Base-by-base conservation (phyloP, 345 rosid genomes). In the Durio zibethinus region DNA sequence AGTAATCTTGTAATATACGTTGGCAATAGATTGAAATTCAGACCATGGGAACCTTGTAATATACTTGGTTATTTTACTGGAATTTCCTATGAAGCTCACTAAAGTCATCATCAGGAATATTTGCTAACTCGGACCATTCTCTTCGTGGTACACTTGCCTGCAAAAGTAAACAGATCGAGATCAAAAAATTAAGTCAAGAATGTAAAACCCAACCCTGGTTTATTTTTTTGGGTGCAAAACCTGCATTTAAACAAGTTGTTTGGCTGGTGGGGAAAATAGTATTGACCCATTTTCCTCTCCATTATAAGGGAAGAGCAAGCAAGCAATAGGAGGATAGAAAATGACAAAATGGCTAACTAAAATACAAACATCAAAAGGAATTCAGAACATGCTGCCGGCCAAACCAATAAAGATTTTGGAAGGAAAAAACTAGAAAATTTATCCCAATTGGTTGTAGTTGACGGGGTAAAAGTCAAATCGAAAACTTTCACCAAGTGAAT, bases 391-490 rank as follows among this genome's bases (percentile, higher is more conserved):
- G 60, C 25, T 29, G 60, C 60, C 74, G 25, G 43, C 27, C 74
- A 8, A 29, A 27, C 7, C 5, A 2, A 70, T 70, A 11, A 29
- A 48, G 27, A 48, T 18, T 48, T 18, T 48, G 10, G 6, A 1
- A 29, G 18, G 29, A 16, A 23, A 35, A 72, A 53, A 72, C 43
- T 48, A 20, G 0, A 71, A 50, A 31, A 71, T 31, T 10, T 31
- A 71, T 4, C 74, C 74, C 45, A 71, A 43, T 71, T 70, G 60
- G 10, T 70, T 27, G 9, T 70, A 70, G 42, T 70, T 48, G 60
- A 70, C 25, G 4, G 43, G 35, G 18, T 50, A 50, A 50, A 48
- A 48, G 74, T 71, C 74, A 50, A 71, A 20, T 29, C 27, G 5
- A 9, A 29, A 71, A 50, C 43, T 10, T 29, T 20, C 21, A 7